These are phyloP conservation scores for Harringtonia aguacate DNA, from an alignment of 2,329 filamentous ascomycete species.

Conservation along the genomic window DNA sequence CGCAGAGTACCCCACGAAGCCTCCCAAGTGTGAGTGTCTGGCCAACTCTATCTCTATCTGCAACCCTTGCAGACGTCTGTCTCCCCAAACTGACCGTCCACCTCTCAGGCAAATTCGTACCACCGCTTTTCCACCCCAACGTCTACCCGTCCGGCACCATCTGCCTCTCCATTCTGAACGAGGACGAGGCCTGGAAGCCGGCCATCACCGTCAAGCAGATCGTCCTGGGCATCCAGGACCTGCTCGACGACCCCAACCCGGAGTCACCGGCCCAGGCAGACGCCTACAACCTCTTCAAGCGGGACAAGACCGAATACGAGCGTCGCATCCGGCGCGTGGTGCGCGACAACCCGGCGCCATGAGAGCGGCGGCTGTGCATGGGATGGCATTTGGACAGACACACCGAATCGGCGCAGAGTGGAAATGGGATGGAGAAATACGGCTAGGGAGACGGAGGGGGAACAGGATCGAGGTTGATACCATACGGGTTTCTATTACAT, in stretches of 20 bases:
- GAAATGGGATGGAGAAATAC: no score
- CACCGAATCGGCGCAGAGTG: no score
- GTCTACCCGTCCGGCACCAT: constrained; percentile 98
- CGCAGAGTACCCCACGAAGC: constrained; percentile 94
- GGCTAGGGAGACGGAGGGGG: no score
- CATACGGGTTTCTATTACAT: no score
- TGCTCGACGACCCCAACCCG: constrained; percentile 92
- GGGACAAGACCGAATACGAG: constrained; percentile 79
- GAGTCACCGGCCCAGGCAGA: constrained; percentile 95
- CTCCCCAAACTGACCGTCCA: neutral
- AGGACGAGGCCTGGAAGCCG: constrained; percentile 97
- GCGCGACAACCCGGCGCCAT: constrained; percentile 76
- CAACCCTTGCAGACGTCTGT: neutral
- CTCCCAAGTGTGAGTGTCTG: constrained; percentile 93
- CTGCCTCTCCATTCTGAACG: constrained; percentile 92
- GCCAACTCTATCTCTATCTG: neutral
- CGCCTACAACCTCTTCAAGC: constrained; percentile 94
- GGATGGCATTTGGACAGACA: no score
- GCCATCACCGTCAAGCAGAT: constrained; percentile 99
- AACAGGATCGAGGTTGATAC: no score
- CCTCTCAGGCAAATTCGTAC: constrained; percentile 77
- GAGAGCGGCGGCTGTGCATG: neutral
- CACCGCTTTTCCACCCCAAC: constrained; percentile 95
- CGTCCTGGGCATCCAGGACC: constrained; percentile 86
- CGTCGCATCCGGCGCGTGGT: constrained; percentile 79